Conservation (phyloP, 768 basidiomycete genomes). For the Tricholomella constricta region DNA sequence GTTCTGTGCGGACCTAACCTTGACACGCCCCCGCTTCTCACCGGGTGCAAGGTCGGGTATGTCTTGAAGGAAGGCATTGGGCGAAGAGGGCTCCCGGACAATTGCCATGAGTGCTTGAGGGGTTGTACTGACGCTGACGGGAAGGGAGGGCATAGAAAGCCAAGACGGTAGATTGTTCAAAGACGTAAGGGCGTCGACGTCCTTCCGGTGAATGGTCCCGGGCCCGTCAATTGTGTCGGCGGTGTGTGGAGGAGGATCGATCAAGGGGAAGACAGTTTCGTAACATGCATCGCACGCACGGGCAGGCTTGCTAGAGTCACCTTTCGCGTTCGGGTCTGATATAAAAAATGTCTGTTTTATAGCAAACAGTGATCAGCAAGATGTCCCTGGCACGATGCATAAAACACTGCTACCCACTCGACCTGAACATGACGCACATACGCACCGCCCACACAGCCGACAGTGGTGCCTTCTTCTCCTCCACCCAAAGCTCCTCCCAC, state of each 20-base stretch:
- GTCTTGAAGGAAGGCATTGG: conserved; percentile 14
- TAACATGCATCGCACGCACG: conserved; percentile 88
- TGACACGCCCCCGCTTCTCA: conserved; percentile 24
- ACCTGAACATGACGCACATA: conserved; percentile 83
- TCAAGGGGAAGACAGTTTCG: conserved; percentile 78
- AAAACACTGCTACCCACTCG: conserved; percentile 49
- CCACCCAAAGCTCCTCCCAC: conserved; percentile 76
- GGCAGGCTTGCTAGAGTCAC: conserved; percentile 54
- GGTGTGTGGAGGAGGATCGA: conserved; percentile 32
- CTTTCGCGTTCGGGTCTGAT: conserved; percentile 51
- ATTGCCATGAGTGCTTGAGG: conserved; percentile 54
- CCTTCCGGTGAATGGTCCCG: conserved; percentile 11
- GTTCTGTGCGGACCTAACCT: conserved; percentile 33
- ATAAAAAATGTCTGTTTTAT: conserved; percentile 85
- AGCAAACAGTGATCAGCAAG: neutral
- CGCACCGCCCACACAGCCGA: conserved; percentile 80
- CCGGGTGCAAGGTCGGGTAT: conserved; percentile 13
- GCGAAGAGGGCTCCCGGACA: conserved; percentile 26
- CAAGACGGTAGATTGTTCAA: conserved; percentile 54
- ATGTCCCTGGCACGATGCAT: neutral
- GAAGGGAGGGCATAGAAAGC: conserved; percentile 59
- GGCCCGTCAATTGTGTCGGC: conserved; percentile 11
- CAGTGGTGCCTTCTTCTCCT: conserved; percentile 83
- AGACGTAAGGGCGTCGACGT: conserved; percentile 47
- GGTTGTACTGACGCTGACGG: conserved; percentile 32